These are phyloP conservation scores for Cercospora sesami DNA, from an alignment of 2,329 filamentous ascomycete species.

Conservation along the genomic window DNA sequence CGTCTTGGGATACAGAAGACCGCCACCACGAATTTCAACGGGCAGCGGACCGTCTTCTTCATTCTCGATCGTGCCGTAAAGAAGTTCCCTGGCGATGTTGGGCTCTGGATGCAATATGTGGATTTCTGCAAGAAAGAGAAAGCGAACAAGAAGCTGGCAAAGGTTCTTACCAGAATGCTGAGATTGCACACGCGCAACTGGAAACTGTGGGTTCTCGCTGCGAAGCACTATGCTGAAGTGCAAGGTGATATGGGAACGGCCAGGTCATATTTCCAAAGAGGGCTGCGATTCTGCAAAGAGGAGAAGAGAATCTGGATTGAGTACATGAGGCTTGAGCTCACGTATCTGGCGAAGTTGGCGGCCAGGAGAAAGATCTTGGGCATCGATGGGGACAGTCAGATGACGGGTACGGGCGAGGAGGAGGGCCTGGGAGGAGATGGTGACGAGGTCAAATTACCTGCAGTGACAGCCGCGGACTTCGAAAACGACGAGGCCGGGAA, in stretches of 20 bases:
- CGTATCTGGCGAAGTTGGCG: slow-evolving; percentile 81
- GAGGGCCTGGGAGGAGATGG: slow-evolving; percentile 48
- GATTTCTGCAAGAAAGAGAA: slow-evolving; percentile 71
- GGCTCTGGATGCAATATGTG: slow-evolving; percentile 88
- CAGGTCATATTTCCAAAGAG: slow-evolving; percentile 82
- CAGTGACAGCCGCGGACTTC: slow-evolving; percentile 63
- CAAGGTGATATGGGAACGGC: slow-evolving; percentile 86
- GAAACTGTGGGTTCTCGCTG: slow-evolving; percentile 81
- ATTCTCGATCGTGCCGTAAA: slow-evolving; percentile 83
- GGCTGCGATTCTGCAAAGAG: slow-evolving; percentile 81
- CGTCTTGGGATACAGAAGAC: slow-evolving; percentile 74
- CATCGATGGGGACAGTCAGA: slow-evolving; percentile 54
- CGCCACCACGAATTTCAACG: slow-evolving; percentile 63
- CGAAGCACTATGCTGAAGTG: slow-evolving; percentile 72
- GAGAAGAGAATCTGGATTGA: slow-evolving; percentile 79
- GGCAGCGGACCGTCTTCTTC: slow-evolving; percentile 81
- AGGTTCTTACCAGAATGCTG: slow-evolving; percentile 67
- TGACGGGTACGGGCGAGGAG: slow-evolving; percentile 42
- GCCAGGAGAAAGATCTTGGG: slow-evolving; percentile 69
- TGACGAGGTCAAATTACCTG: slow-evolving; percentile 59
- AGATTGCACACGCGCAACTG: slow-evolving; percentile 82
- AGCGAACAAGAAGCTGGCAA: slow-evolving; percentile 60
- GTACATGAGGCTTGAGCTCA: slow-evolving; percentile 88
- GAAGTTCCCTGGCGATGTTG: slow-evolving; percentile 78
- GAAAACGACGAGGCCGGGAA: slow-evolving; percentile 46